Evolutionary conservation across 2,329 filamentous ascomycete species (phyloP), one percentile per base, ranked within the genome.

Genomic region (Bipolaris oryzae): DNA sequence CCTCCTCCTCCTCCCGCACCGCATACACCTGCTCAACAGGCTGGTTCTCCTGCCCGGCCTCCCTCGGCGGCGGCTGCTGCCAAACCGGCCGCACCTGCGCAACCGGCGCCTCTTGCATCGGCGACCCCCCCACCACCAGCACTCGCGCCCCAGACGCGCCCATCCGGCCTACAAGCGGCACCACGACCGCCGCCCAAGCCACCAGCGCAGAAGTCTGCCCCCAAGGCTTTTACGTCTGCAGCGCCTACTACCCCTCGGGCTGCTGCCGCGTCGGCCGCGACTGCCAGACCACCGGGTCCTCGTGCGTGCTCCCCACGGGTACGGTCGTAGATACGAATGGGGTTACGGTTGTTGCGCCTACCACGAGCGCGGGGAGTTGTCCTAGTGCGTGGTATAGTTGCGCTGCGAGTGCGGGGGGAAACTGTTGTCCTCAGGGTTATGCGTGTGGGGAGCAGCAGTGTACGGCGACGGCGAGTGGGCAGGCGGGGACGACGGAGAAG

Each of bases 201-300:
- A 89, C 0, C 90, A 92, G 4, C n/a, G 61, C 63, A 2, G 61
- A 63, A 18, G 70, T 83, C 66, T 98, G 94, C 67, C 94, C 94
- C 0, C 93, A 89, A 0, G 93, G 93, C 2, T 98, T 93, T 80
- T 98, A 98, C 76, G 89, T 91, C 48, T 98, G 94, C 76, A 85
- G 88, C 2, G 94, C 94, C 1, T 87, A 87, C 57, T 91, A 93
- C 57, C 80, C 84, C 1, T 92, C 90, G 13, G 92, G 92, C 18
- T 98, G 94, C 79, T 98, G 94, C 78, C 89, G 90, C 55, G 92
- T 91, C 0, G 93, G 92, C 1, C 86, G 93, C 18, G 85, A 96
- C 77, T 98, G 94, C 77, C 85, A 89, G 57, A 89, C 87, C 0
- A 90, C 89, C 0, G 73, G 73, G 3, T 47, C 45, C 0, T 90